Evolutionary conservation across 2,329 filamentous ascomycete species (phyloP), one percentile per base, ranked within the genome.

Genomic region (Verticillium klebahnii): DNA sequence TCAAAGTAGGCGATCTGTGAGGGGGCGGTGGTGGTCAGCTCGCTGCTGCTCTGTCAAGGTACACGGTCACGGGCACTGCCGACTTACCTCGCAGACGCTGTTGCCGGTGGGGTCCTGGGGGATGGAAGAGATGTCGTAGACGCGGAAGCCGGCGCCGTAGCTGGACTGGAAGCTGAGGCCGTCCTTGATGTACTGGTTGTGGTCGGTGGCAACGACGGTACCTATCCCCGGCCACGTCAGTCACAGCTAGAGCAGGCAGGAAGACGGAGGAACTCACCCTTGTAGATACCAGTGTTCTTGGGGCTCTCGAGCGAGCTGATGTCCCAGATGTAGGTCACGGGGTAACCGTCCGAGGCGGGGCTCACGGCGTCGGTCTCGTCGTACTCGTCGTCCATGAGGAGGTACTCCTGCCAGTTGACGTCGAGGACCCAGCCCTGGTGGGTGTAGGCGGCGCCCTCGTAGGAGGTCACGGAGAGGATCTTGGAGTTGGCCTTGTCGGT

Each of bases 361-460:
- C 73, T 75, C 5, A 72, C 69, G 17, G 63, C 64, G 32, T 78
- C 70, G 12, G 70, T 66, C 68, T 83, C 81, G 66, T 83, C 80
- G 57, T 78, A 73, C 65, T 82, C 80, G 65, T 82, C 80, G 66
- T 82, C 79, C 14, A 79, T 65, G 34, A 82, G 71, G 17, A 82
- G 72, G 59, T 63, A 72, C 40, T 59, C 58, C 62, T 78, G 76
- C 70, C 71, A 77, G 57, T 74, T 68, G n/a, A 71, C 69, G 68
- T 81, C 75, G 60, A 81, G 74, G 11, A 84, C 73, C 72, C 78
- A 80, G 59, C 83, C 83, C 67, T 85, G 84, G 68, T 85, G 83
- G 1, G 81, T 83, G 73, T 85, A 85, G n/a, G 77, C 69, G 29
- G 60, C 63, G 54, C 83, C 83, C 14, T 79, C 75, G 70, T 85